Evolutionary conservation across 1,284 basidiomycete genomes (phyloP), one percentile per base, ranked within the genome.

Genomic region (Microbotryum scabiosae): DNA sequence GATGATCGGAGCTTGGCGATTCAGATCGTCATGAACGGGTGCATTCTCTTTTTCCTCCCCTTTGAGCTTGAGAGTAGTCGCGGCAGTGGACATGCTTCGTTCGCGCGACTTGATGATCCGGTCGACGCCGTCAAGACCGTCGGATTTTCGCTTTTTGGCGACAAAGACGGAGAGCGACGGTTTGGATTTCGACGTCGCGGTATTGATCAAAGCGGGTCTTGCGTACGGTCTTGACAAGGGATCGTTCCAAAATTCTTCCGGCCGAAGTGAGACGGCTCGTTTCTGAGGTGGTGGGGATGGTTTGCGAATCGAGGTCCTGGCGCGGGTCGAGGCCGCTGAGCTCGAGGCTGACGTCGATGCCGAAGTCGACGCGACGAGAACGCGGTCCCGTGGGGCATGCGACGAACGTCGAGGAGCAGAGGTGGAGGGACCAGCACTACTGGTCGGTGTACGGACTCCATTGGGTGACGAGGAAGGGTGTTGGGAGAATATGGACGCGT

Each of bases 401-500:
- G 16, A 70, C 64, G 18, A 2, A 5, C 36, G 36, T 18, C 36
- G 9, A 41, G 12, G 36, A 41, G 36, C 36, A 18, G 36, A 41
- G 36, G 12, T 41, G 36, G 36, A 18, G 36, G 1, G 67, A 21
- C 73, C 71, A 18, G 69, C 74, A 5, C 72, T 64, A 41, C 76
- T 72, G 45, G 79, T 77, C 5, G 23, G 23, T 9, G 47, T 20
- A 43, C 30, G 30, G 20, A 23, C 21, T 18, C 54, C 46, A 25
- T 28, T 53, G 9, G 59, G 18, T 30, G 57, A 54, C 2, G 57
- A 61, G n/a, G 79, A 75, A 18, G 78, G 78, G 1, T 70, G 68
- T 2, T 76, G 74, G 60, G 77, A 73, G 76, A 78, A 80, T 56
- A 80, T 75, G 18, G 78, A 75, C 46, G 76, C 75, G 63, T 81